These are phyloP conservation scores for Pisolithus sp. DNA, from an alignment of 768 basidiomycete species.

Conservation along the genomic window DNA sequence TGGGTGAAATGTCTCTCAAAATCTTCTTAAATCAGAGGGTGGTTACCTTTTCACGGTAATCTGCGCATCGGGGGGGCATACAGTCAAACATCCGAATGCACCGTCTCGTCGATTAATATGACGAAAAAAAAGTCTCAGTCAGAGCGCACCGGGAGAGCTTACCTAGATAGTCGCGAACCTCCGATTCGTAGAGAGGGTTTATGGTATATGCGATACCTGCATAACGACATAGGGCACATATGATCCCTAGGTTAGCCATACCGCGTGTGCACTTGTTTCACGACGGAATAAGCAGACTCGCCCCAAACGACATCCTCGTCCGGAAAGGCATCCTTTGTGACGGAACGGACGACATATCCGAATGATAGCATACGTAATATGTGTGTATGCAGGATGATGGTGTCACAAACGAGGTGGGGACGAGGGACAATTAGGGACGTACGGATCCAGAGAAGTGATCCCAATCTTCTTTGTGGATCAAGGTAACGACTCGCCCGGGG, in stretches of 20 bases:
- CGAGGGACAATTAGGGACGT: constrained; percentile 13
- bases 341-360: background rate
- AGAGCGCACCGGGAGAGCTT: constrained; percentile 6
- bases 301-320: constrained; percentile 56
- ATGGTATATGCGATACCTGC: constrained; percentile 83
- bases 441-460: constrained; percentile 65
- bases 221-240: background rate
- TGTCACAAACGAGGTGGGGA: background rate
- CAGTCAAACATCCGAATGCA: no score
- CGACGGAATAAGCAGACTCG: constrained; percentile 17
- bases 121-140: no score
- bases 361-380: no score
- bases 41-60: constrained; percentile 78
- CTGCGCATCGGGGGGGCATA: constrained; percentile 29
- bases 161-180: constrained; percentile 86
- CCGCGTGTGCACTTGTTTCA: background rate
- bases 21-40: background rate
- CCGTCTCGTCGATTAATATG: background rate
- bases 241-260: no score
- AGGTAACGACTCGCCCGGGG: constrained; percentile 86
- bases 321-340: constrained; percentile 27
- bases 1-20: no score
- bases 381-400: background rate
- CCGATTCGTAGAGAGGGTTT: constrained; percentile 63
- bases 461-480: constrained; percentile 88